Percentiles rank a stretch among this genome's conserved stretches.
Conservation (phyloP, 345 rosid genomes). For the Excoecaria agallocha region DNA sequence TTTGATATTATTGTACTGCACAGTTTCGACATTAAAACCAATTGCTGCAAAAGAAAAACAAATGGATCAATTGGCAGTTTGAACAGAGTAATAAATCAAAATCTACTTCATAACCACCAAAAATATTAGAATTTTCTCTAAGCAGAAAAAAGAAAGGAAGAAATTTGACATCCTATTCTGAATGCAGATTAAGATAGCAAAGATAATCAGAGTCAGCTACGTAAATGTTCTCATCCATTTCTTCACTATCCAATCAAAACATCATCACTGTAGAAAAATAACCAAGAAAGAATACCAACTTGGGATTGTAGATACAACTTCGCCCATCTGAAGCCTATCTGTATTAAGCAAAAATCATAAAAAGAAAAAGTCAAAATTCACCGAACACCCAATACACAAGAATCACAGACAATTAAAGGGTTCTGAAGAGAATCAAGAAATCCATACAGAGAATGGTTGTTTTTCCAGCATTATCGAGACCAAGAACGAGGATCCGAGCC, state of each 20-base stretch:
- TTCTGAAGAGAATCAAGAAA: neutral
- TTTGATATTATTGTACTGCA: constrained; percentile 90
- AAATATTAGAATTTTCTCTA: no score
- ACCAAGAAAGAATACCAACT: constrained; percentile 45
- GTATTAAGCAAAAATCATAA: constrained; percentile 8
- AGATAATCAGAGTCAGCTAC: neutral
- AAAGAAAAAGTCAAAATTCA: constrained; percentile 5
- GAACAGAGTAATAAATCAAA: constrained; percentile 2
- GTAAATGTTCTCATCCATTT: neutral
- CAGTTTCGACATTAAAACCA: constrained; percentile 96
- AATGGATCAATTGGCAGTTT: constrained; percentile 3
- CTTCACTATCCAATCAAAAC: constrained; percentile 6
- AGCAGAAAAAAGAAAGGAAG: neutral
- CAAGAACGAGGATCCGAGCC: constrained; percentile 31
- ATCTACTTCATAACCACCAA: neutral
- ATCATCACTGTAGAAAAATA: neutral
- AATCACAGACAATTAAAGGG: neutral
- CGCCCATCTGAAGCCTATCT: constrained; percentile 97
- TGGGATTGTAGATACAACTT: constrained; percentile 95
- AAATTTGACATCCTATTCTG: neutral
- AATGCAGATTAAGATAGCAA: neutral
- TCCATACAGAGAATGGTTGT: constrained; percentile 29
- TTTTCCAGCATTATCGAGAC: constrained; percentile 32
- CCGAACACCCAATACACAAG: neutral
- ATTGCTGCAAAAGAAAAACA: constrained; percentile 78